These are phyloP conservation scores for Linnemannia hyalina DNA, from an alignment of 192 early-diverging fungal genomes.

Conservation along the genomic window DNA sequence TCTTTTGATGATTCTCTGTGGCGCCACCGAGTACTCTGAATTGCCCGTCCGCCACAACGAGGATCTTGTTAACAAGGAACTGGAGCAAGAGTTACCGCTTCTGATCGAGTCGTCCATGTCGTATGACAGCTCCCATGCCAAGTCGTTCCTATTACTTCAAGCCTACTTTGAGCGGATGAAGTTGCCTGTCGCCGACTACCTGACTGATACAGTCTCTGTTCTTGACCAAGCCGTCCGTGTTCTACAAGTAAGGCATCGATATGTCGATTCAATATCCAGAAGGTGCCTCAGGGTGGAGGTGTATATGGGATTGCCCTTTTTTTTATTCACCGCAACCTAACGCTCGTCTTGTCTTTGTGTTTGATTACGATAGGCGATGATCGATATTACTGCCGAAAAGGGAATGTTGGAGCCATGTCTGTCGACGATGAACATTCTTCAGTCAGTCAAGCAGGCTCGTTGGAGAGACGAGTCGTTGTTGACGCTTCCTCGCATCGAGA, in stretches of 20 bases:
- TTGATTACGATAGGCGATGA: slow-evolving; percentile 81
- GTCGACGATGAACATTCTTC: slow-evolving; percentile 86
- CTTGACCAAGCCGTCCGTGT: slow-evolving; percentile 94
- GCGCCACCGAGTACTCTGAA: slow-evolving; percentile 90
- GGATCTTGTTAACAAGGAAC: slow-evolving; percentile 87
- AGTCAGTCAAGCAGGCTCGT: slow-evolving; percentile 93
- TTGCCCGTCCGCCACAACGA: slow-evolving; percentile 97
- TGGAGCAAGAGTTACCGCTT: slow-evolving; percentile 81
- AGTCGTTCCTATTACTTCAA: slow-evolving; percentile 92
- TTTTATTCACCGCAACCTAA: neutral
- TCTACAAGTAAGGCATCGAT: slow-evolving; percentile 64
- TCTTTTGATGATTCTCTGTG: slow-evolving; percentile 83
- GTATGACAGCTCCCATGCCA: slow-evolving; percentile 91
- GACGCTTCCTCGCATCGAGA: slow-evolving; percentile 71
- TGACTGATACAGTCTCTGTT: slow-evolving; percentile 91
- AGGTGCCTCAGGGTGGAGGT: neutral
- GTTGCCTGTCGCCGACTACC: slow-evolving; percentile 91
- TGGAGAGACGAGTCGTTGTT: slow-evolving; percentile 86
- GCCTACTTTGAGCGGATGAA: slow-evolving; percentile 84
- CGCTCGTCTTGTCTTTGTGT: slow-evolving; percentile 11
- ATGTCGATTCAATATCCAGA: neutral
- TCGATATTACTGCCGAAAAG: slow-evolving; percentile 83
- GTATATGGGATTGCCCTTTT: neutral
- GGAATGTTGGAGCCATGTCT: slow-evolving; percentile 76
- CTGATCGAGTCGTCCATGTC: slow-evolving; percentile 68